phyloP scores from a whole-genome alignment of 805 yeast species.

The Candida stauntonica region DNA sequence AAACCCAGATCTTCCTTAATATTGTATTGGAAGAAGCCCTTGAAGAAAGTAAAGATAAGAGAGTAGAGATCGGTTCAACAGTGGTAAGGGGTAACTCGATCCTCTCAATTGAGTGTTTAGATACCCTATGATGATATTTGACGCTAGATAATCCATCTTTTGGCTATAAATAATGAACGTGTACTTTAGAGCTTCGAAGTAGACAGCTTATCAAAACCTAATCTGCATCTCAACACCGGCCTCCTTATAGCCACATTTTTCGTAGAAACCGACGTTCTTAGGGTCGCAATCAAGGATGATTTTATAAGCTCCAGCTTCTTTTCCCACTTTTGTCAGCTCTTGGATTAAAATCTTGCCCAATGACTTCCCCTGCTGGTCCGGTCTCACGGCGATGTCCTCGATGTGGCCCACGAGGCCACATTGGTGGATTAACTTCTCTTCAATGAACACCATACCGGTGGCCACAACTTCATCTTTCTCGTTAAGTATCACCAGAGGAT shows the following conservation, averaged over 20 bases:
- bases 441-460: constrained; percentile 77
- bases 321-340: constrained; percentile 55
- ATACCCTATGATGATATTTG: constrained; percentile 23
- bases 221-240: constrained; percentile 69
- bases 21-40: constrained; percentile 68
- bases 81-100: constrained; percentile 79
- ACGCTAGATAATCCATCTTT: too few species aligned
- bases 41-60: constrained; percentile 49
- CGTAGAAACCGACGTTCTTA: constrained; percentile 79
- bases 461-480: constrained; percentile 58
- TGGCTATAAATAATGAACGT: too few species aligned
- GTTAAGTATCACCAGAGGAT: constrained; percentile 60
- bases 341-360: constrained; percentile 68
- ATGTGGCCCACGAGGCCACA: constrained; percentile 90
- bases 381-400: constrained; percentile 85
- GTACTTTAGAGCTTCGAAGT: too few species aligned
- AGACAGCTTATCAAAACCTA: constrained; percentile 30
- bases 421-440: constrained; percentile 76
- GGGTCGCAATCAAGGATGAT: constrained; percentile 84
- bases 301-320: constrained; percentile 71
- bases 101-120: constrained; percentile 53
- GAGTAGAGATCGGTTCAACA: constrained; percentile 58
- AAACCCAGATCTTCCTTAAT: constrained; percentile 54
- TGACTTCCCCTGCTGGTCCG: constrained; percentile 74
- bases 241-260: constrained; percentile 72